These are phyloP conservation scores for Lentinula edodes DNA, from an alignment of 768 basidiomycete species.

Conservation along the genomic window DNA sequence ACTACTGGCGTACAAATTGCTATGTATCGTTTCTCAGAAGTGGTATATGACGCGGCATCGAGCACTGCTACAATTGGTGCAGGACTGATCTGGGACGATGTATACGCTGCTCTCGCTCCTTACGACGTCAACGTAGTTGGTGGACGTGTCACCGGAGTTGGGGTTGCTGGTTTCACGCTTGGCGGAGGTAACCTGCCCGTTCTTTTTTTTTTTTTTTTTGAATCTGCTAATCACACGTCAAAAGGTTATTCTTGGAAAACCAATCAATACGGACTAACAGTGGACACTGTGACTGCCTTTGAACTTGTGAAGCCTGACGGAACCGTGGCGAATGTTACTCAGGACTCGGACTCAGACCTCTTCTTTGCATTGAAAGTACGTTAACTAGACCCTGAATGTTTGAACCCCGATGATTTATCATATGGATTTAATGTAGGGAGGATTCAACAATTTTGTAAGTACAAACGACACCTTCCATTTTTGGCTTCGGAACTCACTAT, in stretches of 20 bases:
- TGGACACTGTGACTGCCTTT: conserved; percentile 28
- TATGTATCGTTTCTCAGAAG: conserved; percentile 42
- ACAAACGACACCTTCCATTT: background rate
- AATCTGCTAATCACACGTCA: background rate
- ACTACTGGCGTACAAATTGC: conserved; percentile 56
- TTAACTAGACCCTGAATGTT: no score
- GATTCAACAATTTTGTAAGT: conserved; percentile 53
- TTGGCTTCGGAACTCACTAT: conserved; percentile 5
- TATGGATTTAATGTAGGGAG: conserved; percentile 34
- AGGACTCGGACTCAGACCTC: conserved; percentile 26
- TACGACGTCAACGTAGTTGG: conserved; percentile 36
- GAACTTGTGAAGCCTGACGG: conserved; percentile 40
- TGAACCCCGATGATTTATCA: background rate
- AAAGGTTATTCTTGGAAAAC: conserved; percentile 41
- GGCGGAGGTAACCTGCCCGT: conserved; percentile 29
- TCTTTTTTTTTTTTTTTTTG: no score
- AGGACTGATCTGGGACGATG: conserved; percentile 62
- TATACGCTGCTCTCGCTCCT: conserved; percentile 36
- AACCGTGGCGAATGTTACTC: conserved; percentile 25
- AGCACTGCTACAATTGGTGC: conserved; percentile 38
- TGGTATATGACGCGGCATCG: conserved; percentile 32
- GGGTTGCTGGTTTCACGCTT: conserved; percentile 34
- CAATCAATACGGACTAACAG: conserved; percentile 36
- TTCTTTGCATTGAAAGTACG: conserved; percentile 41
- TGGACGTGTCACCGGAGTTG: conserved; percentile 35